Base-by-base conservation (phyloP, 495 filamentous ascomycete species). In the Collariella sp. region DNA sequence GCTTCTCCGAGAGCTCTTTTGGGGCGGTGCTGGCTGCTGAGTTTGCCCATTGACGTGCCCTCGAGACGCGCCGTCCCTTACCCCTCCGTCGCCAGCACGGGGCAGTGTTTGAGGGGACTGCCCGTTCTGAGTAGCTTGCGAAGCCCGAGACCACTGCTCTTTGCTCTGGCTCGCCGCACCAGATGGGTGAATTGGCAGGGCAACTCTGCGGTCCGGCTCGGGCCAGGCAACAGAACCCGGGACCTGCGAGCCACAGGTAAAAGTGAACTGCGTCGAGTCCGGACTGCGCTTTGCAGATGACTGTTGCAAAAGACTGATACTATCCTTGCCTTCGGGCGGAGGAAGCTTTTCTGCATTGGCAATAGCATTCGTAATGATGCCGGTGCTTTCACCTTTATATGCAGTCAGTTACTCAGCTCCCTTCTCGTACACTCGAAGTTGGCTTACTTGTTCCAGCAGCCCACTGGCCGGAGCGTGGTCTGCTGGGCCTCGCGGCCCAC, bases 321-420 rank as follows among this genome's bases (percentile, higher is more conserved):
- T 90, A 60, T 86, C 84, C 54, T 84, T 78, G 5, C 82, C 84
- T 58, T 71, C 74, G 2, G 71, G 71, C 4, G 81, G 73, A 11
- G 84, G 78, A 16, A 81, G 75, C 49, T 86, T 86, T 44, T 87
- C 88, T 22, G 89, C 88, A 63, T 86, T 91, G 10, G 89, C 89
- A 62, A 94, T 94, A n/a, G 90, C 91, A 43, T 82, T 76, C 15
- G 78, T 90, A 52, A 96, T 95, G 56, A 95, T 94, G 46, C 89
- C 90, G 55, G 80, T 77, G 58, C 83, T 82, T 62, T 78, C 72
- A 55, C 46, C 66, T 69, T 24, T 48, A 20, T 7, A 35, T 34
- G 26, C 19, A 48, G 52, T 52, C 36, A 63, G 40, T 23, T 16
- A 47, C 39, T 6, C 12, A 19, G 1, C 22, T 29, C 15, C 35